These are phyloP conservation scores for Zygosaccharomyces bisporus DNA, from an alignment of 805 yeast genomes.

Conservation along the genomic window DNA sequence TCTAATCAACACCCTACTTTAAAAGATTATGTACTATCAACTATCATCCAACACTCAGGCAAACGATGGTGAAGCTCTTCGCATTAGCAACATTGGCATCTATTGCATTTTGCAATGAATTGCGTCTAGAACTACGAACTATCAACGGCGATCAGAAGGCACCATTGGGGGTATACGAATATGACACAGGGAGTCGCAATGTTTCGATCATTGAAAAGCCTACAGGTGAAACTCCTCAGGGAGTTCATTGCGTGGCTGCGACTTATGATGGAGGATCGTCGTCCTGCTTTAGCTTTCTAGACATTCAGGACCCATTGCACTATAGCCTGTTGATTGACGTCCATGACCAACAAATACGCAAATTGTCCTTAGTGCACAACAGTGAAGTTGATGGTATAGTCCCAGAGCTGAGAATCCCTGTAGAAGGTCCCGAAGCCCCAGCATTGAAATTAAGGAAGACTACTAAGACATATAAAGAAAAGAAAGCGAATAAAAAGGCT, in stretches of 20 bases:
- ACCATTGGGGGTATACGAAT: conserved; percentile 9
- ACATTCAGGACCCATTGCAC: conserved; percentile 23
- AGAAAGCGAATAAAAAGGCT: conserved; percentile 20
- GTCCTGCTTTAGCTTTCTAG: conserved; percentile 27
- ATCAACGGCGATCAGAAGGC: conserved; percentile 4
- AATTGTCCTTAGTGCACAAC: conserved; percentile 23
- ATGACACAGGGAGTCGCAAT: conserved; percentile 1
- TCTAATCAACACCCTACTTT: not conserved
- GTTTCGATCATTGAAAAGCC: conserved; percentile 4
- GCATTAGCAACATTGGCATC: conserved; percentile 2
- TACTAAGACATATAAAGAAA: conserved; percentile 33
- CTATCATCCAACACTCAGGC: not conserved
- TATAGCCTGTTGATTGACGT: conserved; percentile 25
- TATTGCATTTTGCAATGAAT: conserved; percentile 5
- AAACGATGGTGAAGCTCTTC: not conserved
- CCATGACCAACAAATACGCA: conserved; percentile 16
- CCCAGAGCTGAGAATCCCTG: conserved; percentile 16
- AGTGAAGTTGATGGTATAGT: conserved; percentile 19
- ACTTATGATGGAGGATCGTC: conserved; percentile 11
- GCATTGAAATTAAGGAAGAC: conserved; percentile 26
- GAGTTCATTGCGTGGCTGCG: conserved; percentile 24
- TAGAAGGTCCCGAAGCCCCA: conserved; percentile 22
- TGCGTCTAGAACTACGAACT: conserved; percentile 8
- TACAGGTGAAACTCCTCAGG: conserved; percentile 2
- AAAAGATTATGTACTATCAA: not conserved